phyloP scores from a whole-genome alignment of 2,329 filamentous ascomycete genomes.

The Diaporthe longicolla region DNA sequence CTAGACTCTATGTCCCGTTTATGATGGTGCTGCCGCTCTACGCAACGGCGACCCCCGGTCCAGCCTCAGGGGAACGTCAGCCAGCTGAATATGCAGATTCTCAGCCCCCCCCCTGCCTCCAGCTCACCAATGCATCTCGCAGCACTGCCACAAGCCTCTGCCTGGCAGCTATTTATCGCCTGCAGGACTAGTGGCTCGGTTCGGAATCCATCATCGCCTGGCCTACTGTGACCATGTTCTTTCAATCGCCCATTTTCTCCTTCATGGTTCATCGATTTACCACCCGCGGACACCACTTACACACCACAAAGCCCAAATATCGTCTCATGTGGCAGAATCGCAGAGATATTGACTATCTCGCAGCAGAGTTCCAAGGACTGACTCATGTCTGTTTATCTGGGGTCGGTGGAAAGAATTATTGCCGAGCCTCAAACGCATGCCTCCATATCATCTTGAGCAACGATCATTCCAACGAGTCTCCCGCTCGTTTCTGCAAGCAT shows the following conservation, averaged over 20 bases:
- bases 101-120: not conserved
- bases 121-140: not conserved
- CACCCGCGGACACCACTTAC: too few species aligned
- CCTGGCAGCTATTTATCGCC: not conserved
- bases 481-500: not conserved
- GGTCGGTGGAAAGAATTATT: not conserved
- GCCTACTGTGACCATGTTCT: not conserved
- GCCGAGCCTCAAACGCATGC: too few species aligned
- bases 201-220: not conserved
- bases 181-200: not conserved
- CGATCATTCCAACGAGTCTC: not conserved
- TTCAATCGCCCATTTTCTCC: not conserved
- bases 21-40: not conserved
- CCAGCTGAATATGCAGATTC: not conserved
- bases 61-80: not conserved
- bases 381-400: too few species aligned
- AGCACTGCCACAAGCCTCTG: not conserved
- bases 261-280: not conserved
- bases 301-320: too few species aligned
- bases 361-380: too few species aligned
- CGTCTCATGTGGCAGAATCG: too few species aligned
- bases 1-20: not conserved
- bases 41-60: too few species aligned
- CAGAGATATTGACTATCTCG: too few species aligned
- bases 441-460: not conserved